phyloP scores from a whole-genome alignment of 2,329 filamentous ascomycete genomes.

The Fusarium mexicanum region DNA sequence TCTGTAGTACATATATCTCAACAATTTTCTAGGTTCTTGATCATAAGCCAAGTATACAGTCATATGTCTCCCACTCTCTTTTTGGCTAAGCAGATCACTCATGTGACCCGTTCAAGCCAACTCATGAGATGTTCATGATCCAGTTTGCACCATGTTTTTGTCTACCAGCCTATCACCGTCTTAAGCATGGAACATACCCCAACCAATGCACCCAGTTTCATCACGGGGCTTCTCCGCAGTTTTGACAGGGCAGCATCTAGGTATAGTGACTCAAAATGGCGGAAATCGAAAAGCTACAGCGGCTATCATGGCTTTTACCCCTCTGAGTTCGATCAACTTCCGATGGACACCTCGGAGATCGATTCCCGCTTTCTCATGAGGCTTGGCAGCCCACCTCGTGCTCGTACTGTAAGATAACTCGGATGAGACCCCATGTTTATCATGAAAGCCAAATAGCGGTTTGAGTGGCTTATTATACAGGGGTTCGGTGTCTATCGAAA shows the following conservation, averaged over 20 bases:
- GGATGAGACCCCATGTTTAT: constrained; percentile 2
- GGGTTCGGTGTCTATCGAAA: constrained; percentile 27
- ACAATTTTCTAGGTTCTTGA: background rate
- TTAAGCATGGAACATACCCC: constrained; percentile 9
- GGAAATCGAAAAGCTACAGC: constrained; percentile 3
- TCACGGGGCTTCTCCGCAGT: constrained; percentile 38
- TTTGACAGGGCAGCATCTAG: constrained; percentile 11
- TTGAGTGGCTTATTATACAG: constrained; percentile 13
- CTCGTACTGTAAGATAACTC: constrained; percentile 20
- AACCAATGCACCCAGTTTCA: constrained; percentile 28
- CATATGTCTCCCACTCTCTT: background rate
- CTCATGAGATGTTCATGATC: background rate
- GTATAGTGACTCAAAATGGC: constrained; percentile 35
- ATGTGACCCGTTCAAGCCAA: background rate
- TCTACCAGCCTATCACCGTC: background rate
- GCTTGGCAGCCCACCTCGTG: constrained; percentile 22
- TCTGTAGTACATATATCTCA: background rate
- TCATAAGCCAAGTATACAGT: too few species aligned
- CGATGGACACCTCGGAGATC: constrained; percentile 8
- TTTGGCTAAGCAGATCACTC: background rate
- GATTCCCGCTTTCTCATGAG: constrained; percentile 13
- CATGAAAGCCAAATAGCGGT: constrained; percentile 1
- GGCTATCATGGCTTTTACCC: constrained; percentile 1
- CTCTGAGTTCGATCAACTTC: background rate
- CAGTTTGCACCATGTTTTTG: background rate